Evolutionary conservation across 2,329 filamentous ascomycete genomes (phyloP).

Genomic region (Ophiostoma novo-ulmi): DNA sequence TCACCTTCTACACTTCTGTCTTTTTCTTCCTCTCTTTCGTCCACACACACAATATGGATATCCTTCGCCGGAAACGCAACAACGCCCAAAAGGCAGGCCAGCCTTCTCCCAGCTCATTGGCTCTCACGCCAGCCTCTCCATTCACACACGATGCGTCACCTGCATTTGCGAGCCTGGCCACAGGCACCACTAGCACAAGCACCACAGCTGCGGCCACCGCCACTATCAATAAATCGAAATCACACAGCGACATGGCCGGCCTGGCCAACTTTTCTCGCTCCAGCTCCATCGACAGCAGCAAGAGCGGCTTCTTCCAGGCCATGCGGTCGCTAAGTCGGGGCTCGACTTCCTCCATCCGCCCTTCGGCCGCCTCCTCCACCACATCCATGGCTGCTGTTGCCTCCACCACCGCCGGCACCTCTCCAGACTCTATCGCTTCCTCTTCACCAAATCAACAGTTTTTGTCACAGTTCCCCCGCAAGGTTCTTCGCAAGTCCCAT

Average conservation of each 20-base stretch:
- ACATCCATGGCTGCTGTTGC: constrained; percentile 18
- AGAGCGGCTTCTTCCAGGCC: constrained; percentile 30
- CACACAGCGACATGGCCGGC: constrained; percentile 26
- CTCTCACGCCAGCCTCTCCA: constrained; percentile 17
- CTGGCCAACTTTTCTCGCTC: constrained; percentile 27
- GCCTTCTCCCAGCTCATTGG: constrained; percentile 17
- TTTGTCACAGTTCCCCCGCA: constrained; percentile 24
- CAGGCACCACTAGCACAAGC: not conserved
- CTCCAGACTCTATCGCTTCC: constrained; percentile 20
- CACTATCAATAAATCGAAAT: constrained; percentile 22
- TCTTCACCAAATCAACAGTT: constrained; percentile 22
- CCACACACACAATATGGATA: constrained; percentile 23
- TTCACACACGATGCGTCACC: not conserved
- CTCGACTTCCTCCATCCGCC: constrained; percentile 25
- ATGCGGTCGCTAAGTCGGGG: constrained; percentile 30
- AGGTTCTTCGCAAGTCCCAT: constrained; percentile 27
- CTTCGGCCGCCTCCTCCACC: constrained; percentile 18
- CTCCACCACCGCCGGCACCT: constrained; percentile 4
- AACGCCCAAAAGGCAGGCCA: constrained; percentile 7
- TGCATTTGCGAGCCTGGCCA: not conserved
- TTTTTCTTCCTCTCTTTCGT: not conserved
- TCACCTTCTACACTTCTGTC: not conserved
- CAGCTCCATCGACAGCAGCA: constrained; percentile 30
- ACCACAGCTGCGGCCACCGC: not conserved
- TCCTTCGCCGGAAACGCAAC: constrained; percentile 24